Conservation (phyloP, 768 basidiomycete species). For the Kwoniella mangroviensis region DNA sequence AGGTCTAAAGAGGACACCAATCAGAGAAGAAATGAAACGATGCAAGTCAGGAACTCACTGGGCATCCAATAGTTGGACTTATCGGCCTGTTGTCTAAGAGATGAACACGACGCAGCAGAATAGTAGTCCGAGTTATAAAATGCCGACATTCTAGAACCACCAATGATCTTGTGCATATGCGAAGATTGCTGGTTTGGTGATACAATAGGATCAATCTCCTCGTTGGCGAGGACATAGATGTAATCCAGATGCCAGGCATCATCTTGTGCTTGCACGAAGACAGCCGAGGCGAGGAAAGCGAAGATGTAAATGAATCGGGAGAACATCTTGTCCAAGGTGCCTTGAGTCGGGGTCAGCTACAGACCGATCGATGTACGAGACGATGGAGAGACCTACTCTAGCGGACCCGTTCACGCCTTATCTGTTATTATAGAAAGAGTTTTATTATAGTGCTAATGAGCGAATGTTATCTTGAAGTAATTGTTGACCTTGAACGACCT, state of each 20-base stretch:
- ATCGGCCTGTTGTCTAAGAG: slow-evolving; percentile 42
- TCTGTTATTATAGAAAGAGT: background rate
- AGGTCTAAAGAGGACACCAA: slow-evolving; percentile 14
- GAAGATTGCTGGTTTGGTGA: slow-evolving; percentile 35
- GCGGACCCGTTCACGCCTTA: background rate
- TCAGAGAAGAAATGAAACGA: background rate
- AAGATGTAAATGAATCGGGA: slow-evolving; percentile 22
- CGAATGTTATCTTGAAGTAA: background rate
- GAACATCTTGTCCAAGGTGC: slow-evolving; percentile 18
- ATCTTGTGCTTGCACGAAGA: slow-evolving; percentile 25
- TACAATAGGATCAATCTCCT: slow-evolving; percentile 53
- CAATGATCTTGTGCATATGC: slow-evolving; percentile 54
- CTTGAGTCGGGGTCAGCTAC: background rate
- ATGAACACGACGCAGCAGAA: slow-evolving; percentile 38
- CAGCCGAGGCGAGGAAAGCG: slow-evolving; percentile 14
- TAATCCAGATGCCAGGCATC: slow-evolving; percentile 42
- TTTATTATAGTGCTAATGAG: background rate
- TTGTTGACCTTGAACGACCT: background rate
- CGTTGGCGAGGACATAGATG: slow-evolving; percentile 39
- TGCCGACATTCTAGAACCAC: slow-evolving; percentile 46
- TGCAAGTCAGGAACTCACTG: slow-evolving; percentile 12
- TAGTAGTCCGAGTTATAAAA: slow-evolving; percentile 44
- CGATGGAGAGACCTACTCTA: background rate
- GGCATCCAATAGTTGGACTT: slow-evolving; percentile 55
- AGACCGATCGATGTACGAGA: background rate